Evolutionary conservation across 371 early-diverging fungal genomes (phyloP), one percentile per base, ranked within the genome.

Genomic region (Mortierella sp.): DNA sequence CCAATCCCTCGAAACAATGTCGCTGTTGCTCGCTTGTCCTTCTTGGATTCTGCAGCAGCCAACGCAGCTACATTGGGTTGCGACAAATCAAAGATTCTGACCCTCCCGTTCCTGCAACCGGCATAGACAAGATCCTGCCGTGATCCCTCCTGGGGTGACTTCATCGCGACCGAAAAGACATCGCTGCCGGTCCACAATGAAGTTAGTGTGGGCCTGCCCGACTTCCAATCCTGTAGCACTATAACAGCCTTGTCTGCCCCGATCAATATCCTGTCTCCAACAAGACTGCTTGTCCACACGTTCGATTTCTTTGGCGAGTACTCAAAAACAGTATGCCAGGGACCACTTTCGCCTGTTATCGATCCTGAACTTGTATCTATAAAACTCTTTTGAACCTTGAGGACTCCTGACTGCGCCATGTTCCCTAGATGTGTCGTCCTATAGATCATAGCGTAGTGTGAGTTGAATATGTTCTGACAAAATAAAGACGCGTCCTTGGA

Each of bases 31-130:
- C 75, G 76, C 34, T 38, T 50, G 54, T 72, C 52, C 31, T 63
- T 72, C 52, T 74, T 70, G 24, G 70, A 42, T 50, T 47, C 26
- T 58, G 44, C 77, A 14, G 21, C 13, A 7, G 72, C 31, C 14
- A 38, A 14, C 4, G 73, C 31, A 34, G 48, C 54, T 26, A 52
- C 26, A 1, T 19, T 54, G 4, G 87, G 79, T 48, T 78, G 80
- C 10, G 73, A 58, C 44, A 87, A 38, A 68, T 87, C 87, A 73
- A 80, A 87, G 1, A 83, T 72, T 45, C 52, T 71, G 14, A 87
- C 81, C 21, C 45, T 34, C 21, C 87, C 87, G 31, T 87, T 83
- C 74, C 87, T 80, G 38, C 87, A 87, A 13, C 87, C 87, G 19
- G 80, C 80, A 76, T 87, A 87, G n/a, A 87, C 74, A 57, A 83